Conservation (phyloP, 208 protist genomes). For the Leishmania guyanensis region DNA sequence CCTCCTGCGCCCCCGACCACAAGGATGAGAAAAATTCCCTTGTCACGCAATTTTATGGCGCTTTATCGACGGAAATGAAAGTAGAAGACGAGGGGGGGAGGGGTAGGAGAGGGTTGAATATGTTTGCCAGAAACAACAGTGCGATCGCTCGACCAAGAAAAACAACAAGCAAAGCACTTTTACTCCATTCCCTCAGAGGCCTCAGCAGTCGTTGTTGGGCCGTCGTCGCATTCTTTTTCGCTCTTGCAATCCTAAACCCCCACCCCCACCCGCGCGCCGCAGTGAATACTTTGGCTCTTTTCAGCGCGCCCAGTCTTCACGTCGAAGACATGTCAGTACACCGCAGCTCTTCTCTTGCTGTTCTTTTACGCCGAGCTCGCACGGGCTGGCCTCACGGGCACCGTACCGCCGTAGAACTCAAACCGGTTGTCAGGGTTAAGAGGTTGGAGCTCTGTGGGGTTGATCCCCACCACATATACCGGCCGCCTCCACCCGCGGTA, state of each 20-base stretch:
- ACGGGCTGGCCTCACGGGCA: constrained; percentile 11
- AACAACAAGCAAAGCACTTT: neutral
- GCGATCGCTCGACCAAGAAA: neutral
- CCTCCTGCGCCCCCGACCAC: too few relatives aligned
- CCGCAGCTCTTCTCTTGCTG: neutral
- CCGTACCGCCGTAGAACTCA: constrained; percentile 34
- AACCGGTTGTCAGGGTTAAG: constrained; percentile 21
- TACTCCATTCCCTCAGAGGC: neutral
- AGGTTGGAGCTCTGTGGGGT: constrained; percentile 47
- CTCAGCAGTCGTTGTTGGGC: neutral
- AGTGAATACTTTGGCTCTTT: neutral
- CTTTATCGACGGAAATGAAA: neutral
- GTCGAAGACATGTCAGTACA: too few relatives aligned
- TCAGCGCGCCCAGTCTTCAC: neutral
- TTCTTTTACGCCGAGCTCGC: neutral
- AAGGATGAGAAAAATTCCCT: neutral
- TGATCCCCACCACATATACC: constrained; percentile 46
- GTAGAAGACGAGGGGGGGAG: neutral
- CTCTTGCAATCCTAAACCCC: neutral
- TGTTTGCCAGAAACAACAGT: neutral
- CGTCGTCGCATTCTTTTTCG: neutral
- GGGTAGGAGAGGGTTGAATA: neutral
- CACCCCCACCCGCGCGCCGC: neutral
- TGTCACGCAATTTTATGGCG: neutral
- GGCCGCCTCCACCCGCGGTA: constrained; percentile 35